Percentiles rank a stretch among this genome's conserved stretches.
Evolutionary conservation across 306 rosid species (phyloP).

Genomic region (Dryas alaskensis): DNA sequence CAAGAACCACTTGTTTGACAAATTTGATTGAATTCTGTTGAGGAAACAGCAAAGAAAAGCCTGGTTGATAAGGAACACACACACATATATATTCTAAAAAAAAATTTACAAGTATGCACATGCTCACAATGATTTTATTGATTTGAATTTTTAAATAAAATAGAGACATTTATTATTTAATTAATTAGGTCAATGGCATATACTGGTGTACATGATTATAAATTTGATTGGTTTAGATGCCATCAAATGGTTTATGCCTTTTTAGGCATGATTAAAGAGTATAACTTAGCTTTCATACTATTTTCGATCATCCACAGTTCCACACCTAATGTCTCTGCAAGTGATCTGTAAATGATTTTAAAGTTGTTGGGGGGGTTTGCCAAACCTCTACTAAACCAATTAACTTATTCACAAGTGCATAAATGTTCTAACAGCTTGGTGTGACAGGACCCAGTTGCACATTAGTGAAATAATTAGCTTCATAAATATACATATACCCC

Average conservation of each 20-base stretch:
- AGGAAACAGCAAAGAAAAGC: constrained; percentile 3
- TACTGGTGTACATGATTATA: neutral
- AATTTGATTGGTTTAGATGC: neutral
- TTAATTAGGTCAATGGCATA: constrained; percentile 2
- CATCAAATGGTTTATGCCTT: neutral
- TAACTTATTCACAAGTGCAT: neutral
- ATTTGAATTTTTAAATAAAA: too few species aligned
- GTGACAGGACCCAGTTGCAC: constrained; percentile 9
- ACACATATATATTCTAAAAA: neutral
- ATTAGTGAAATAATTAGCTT: neutral
- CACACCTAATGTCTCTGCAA: neutral
- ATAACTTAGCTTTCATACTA: too few species aligned
- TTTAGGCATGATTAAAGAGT: neutral
- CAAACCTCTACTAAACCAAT: constrained; percentile 38
- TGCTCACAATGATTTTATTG: neutral
- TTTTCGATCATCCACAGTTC: too few species aligned
- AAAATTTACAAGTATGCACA: neutral
- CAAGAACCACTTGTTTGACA: constrained; percentile 92
- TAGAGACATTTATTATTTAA: neutral
- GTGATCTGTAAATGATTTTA: constrained; percentile 2
- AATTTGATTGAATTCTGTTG: constrained; percentile 78
- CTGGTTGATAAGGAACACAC: neutral
- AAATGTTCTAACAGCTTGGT: constrained; percentile 18
- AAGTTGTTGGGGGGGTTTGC: constrained; percentile 50
- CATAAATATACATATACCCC: too few species aligned